Evolutionary conservation across 2,329 filamentous ascomycete species (phyloP), one percentile per base, ranked within the genome.

Genomic region (Ophiosphaerella herpotricha): DNA sequence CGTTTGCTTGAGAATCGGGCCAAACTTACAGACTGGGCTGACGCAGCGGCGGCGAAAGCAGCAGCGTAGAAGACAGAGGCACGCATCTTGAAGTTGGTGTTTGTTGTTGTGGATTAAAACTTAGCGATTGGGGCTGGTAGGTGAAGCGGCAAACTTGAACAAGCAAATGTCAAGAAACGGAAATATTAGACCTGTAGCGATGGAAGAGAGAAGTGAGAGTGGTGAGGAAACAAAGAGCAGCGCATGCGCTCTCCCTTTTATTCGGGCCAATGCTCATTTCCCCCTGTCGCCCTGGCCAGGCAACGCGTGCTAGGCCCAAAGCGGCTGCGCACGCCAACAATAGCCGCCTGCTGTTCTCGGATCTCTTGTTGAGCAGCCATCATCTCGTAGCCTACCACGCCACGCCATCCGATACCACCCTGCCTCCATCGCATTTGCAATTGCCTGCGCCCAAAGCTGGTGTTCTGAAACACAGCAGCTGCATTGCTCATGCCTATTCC

Each of bases 51-150:
- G 58, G 63, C 66, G 55, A 71, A 61, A 49, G 57, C 62, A 49
- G 59, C 61, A 39, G 66, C 63, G 60, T 63, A 55, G 58, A 67
- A 58, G 60, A 65, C 49, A 47, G 61, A 61, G 55, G 67, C 55
- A 48, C 66, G 68, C 68, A 71, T 71, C 7, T 61, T 69, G 63
- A 56, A 24, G 32, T 44, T 53, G 35, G 43, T 55, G 31, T 6
- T 29, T 36, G 18, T 21, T 21, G 18, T 49, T 43, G 44, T 52
- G 39, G 38, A 52, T 54, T 52, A 43, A 42, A 41, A 43, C 16
- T 46, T 39, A 45, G 37, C 36, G 52, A 55, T 46, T 48, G 52
- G 29, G 32, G 43, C 35, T 44, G 38, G 26, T 43, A 18, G 21
- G 32, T 21, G 32, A 45, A 58, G 46, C 45, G 56, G 46, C 39